Base-by-base conservation (phyloP, 2,329 filamentous ascomycete species). In the Nothophaeocryptopus gaeumannii region DNA sequence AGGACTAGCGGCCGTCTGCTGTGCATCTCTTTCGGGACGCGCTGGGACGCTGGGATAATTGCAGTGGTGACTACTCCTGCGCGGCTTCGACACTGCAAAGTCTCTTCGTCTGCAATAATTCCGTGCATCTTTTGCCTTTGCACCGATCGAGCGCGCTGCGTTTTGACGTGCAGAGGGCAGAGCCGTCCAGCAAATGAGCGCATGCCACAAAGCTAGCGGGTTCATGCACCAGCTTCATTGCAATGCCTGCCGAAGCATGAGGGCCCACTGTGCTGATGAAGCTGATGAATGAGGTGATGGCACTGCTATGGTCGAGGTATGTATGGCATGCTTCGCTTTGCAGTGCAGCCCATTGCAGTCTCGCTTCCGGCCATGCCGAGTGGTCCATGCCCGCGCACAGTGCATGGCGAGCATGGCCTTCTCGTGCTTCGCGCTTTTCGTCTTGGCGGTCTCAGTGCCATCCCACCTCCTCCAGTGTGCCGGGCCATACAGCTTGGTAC, bases 141-240 rank as follows among this genome's bases (percentile, higher is more conserved):
- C 53, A 39, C 53, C 39, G 45, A 53, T 47, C 50, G 53, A 48
- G 53, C 53, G 46, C 53, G 42, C 29, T 44, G 53, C 53, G 20
- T 48, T 26, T 26, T 50, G 53, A 55, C 49, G 49, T 51, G 53
- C 49, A 55, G 51, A 29, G 31, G n/a, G 39, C 36, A 10, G 40
- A 41, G 44, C 31, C 37, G 33, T 43, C 30, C 52, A 51, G 55
- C 59, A 54, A 60, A 62, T 62, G 46, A 58, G 46, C 51, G 55
- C 16, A 46, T 61, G 59, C 59, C 59, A 61, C 58, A 59, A 58
- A 54, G 47, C 51, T 31, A 26, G 47, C 50, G 35, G 39, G 58
- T 58, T 56, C 54, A 59, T 62, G 58, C 54, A 49, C 39, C 15
- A 36, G 31, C 48, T 35, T 29, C 10, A 26, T 26, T 26, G 20